Base-by-base conservation (phyloP, 805 yeast genomes). In the Teunomyces cretensis region DNA sequence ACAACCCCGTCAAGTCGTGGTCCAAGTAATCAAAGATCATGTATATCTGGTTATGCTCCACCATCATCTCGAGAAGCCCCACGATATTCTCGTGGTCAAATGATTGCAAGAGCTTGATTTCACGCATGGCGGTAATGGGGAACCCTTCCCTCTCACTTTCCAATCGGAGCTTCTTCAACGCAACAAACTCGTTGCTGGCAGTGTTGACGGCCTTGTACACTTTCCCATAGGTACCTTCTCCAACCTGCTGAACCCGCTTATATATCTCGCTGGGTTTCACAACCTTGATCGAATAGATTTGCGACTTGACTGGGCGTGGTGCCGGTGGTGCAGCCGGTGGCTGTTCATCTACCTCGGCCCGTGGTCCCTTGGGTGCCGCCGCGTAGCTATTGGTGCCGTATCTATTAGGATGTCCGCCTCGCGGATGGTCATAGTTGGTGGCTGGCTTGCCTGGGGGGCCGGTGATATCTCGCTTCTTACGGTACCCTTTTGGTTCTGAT, bases 161-260 rank as follows among this genome's bases (percentile, higher is more conserved):
- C 56, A 94, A 74, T 49, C 97, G 68, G 37, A 94, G 72, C 53
- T 84, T 78, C 61, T 94, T 94, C 58, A 94, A 70, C 1, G 99
- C 99, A n/a, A 90, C 94, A 52, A 77, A 68, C 46, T 79, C 81
- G 1, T 79, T 75, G 0, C 96, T 88, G 4, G 79, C 69, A 12
- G 68, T 67, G 61, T 94, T 90, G 40, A 72, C 74, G 0, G 97
- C 96, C 60, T 90, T 89, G 69, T 86, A 90, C 15, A 94, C 99
- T 61, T 88, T 90, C 14, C 99, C 99, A 63, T 94, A 94, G 0
- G 98, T 94, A 8, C 99, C 99, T 66, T 94, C 98, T n/a, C 99
- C 99, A 4, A 94, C 98, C 60, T 94, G 98, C 33, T 80, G 76
- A 1, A 88, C 80, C 44, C 91, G 72, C 51, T 84, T 84, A 62